Evolutionary conservation across 495 filamentous ascomycete genomes (phyloP).

Genomic region (Aspergillus homomorphus): DNA sequence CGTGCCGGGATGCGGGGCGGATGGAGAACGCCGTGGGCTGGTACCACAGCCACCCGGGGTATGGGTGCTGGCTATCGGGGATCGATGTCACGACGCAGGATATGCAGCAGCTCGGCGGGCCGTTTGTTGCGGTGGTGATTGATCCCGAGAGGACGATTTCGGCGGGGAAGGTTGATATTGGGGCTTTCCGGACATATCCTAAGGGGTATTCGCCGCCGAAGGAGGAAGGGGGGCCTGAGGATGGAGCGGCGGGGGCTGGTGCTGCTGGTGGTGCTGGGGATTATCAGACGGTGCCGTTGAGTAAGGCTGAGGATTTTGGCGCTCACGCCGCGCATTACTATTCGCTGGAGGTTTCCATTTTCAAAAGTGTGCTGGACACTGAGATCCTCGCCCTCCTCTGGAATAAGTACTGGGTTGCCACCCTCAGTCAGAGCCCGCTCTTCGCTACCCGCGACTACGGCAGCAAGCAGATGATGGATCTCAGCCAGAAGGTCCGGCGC

Average conservation of each 20-base stretch:
- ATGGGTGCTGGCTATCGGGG: slow-evolving; percentile 96
- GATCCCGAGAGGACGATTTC: slow-evolving; percentile 96
- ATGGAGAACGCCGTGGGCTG: slow-evolving; percentile 93
- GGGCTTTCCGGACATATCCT: slow-evolving; percentile 90
- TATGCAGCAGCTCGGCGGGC: slow-evolving; percentile 83
- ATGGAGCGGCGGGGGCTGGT: slow-evolving; percentile 30
- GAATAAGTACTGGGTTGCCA: slow-evolving; percentile 99
- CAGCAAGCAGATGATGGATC: slow-evolving; percentile 87
- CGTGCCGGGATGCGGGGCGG: slow-evolving; percentile 70
- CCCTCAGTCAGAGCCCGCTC: slow-evolving; percentile 90
- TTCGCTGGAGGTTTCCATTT: slow-evolving; percentile 83
- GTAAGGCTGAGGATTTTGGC: slow-evolving; percentile 94
- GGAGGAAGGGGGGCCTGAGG: slow-evolving; percentile 40
- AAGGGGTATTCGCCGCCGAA: slow-evolving; percentile 63
- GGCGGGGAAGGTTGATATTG: slow-evolving; percentile 94
- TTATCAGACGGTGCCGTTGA: slow-evolving; percentile 72
- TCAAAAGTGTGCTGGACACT: slow-evolving; percentile 85
- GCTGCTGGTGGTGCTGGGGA: slow-evolving; percentile 42
- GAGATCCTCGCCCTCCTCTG: slow-evolving; percentile 84
- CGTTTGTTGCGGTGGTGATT: slow-evolving; percentile 94
- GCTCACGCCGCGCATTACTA: slow-evolving; percentile 91
- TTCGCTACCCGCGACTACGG: slow-evolving; percentile 91
- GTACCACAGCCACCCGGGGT: slow-evolving; percentile 98
- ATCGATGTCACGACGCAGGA: slow-evolving; percentile 91
- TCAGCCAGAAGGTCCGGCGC: slow-evolving; percentile 73